Percentiles rank a stretch among this genome's conserved stretches.
phyloP scores from a whole-genome alignment of 768 basidiomycete genomes.

The Lyophyllum shimeji region DNA sequence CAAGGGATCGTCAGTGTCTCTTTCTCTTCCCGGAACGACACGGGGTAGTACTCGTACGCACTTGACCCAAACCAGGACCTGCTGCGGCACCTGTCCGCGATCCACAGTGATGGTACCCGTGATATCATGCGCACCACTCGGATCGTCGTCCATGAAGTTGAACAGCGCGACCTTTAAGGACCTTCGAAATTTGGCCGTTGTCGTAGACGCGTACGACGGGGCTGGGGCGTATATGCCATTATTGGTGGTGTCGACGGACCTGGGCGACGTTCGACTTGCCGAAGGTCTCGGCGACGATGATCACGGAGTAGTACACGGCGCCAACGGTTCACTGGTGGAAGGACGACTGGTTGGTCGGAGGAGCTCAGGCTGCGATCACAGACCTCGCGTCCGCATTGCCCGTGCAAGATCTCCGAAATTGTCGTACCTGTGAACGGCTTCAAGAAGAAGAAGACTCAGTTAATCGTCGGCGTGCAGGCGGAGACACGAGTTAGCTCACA shows the following conservation, averaged over 20 bases:
- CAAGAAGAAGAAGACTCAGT: constrained; percentile 32
- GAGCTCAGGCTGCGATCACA: constrained; percentile 28
- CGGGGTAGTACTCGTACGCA: constrained; percentile 31
- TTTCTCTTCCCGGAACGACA: no score
- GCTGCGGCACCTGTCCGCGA: constrained; percentile 42
- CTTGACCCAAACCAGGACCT: constrained; percentile 58
- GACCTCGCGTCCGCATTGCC: not conserved
- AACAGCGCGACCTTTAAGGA: constrained; percentile 71
- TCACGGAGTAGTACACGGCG: constrained; percentile 69
- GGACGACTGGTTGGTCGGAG: constrained; percentile 52
- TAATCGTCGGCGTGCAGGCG: no score
- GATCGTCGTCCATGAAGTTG: constrained; percentile 72
- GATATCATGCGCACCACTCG: constrained; percentile 52
- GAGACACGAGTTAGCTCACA: constrained; percentile 32
- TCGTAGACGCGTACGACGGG: constrained; percentile 79
- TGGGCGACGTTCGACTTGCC: constrained; percentile 65
- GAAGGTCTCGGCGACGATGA: constrained; percentile 69
- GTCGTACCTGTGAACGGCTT: constrained; percentile 59
- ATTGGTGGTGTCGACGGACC: constrained; percentile 63
- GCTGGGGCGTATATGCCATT: constrained; percentile 59
- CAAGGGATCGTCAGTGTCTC: no score
- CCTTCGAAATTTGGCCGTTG: constrained; percentile 55
- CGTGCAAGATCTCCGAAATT: not conserved
- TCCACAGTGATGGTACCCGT: constrained; percentile 48
- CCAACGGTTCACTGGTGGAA: constrained; percentile 74